A percentile compares a stretch with the other conserved stretches of the same genome.
These are phyloP conservation scores for Periglandula ipomoeae DNA, from an alignment of 2,329 filamentous ascomycete species.

Conservation along the genomic window DNA sequence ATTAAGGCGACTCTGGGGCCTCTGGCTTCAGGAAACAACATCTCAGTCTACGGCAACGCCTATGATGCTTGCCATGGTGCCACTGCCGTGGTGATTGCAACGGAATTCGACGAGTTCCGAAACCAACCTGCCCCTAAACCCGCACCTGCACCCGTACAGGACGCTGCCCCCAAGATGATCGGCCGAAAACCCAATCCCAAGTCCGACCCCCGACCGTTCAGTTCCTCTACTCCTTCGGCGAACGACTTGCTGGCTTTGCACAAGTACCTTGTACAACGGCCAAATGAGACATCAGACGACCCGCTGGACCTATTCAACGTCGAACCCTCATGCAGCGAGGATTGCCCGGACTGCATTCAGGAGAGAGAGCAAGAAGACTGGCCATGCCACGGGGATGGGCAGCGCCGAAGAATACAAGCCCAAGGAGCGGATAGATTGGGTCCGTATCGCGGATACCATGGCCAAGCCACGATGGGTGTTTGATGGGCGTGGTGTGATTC, in stretches of 20 bases:
- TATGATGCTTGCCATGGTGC: constrained; percentile 40
- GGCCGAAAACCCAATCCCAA: constrained; percentile 30
- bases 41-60: constrained; percentile 38
- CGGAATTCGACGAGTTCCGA: constrained; percentile 47
- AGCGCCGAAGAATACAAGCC: constrained; percentile 34
- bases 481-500: constrained; percentile 46
- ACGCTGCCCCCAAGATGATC: constrained; percentile 20
- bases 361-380: constrained; percentile 29
- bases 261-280: constrained; percentile 32
- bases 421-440: constrained; percentile 43
- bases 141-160: constrained; percentile 17
- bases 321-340: constrained; percentile 34
- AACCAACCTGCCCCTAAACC: constrained; percentile 27
- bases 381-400: constrained; percentile 33
- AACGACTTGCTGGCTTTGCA: constrained; percentile 39
- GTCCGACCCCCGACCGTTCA: constrained; percentile 38
- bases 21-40: constrained; percentile 30
- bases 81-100: constrained; percentile 45
- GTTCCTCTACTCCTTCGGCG: constrained; percentile 25
- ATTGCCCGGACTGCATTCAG: constrained; percentile 42
- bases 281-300: constrained; percentile 24
- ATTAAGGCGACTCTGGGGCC: constrained; percentile 35
- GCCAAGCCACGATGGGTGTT: constrained; percentile 46
- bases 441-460: constrained; percentile 38
- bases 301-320: constrained; percentile 35